Evolutionary conservation across 371 early-diverging fungal species (phyloP).

Genomic region (Mortierella sp.): DNA sequence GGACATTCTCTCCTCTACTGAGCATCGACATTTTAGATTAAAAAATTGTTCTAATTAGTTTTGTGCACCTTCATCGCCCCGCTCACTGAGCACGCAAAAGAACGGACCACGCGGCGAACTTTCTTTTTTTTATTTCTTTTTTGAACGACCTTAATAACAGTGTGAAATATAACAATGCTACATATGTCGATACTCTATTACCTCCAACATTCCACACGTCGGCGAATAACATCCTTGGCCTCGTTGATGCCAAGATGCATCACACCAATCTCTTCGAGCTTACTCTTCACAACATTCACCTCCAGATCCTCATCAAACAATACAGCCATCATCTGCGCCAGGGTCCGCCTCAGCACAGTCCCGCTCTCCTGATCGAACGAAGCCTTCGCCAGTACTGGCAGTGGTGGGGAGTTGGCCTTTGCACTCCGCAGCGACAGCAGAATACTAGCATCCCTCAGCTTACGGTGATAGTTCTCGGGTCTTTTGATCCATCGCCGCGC

Average conservation of each 20-base stretch:
- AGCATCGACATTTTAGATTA: no score
- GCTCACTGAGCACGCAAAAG: no score
- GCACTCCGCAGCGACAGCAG: slow-evolving; percentile 58
- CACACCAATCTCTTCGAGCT: slow-evolving; percentile 56
- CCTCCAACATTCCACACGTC: slow-evolving; percentile 56
- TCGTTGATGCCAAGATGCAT: slow-evolving; percentile 53
- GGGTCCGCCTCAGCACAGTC: slow-evolving; percentile 13
- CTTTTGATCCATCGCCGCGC: slow-evolving; percentile 63
- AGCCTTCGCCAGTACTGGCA: neutral
- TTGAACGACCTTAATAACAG: no score
- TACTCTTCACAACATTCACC: slow-evolving; percentile 30
- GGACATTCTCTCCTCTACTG: no score
- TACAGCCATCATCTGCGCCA: slow-evolving; percentile 59
- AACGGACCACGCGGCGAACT: no score
- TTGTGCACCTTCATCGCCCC: no score
- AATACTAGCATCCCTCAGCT: slow-evolving; percentile 58
- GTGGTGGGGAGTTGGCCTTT: slow-evolving; percentile 34
- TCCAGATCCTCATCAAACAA: slow-evolving; percentile 51
- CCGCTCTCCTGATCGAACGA: slow-evolving; percentile 21
- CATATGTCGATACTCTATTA: neutral
- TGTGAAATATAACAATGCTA: no score
- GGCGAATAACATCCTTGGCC: slow-evolving; percentile 60
- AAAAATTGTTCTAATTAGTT: no score
- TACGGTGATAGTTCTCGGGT: slow-evolving; percentile 66
- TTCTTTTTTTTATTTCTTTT: neutral